Base-by-base conservation (phyloP, 1,139 yeast genomes). In the Geotrichum siamense region DNA sequence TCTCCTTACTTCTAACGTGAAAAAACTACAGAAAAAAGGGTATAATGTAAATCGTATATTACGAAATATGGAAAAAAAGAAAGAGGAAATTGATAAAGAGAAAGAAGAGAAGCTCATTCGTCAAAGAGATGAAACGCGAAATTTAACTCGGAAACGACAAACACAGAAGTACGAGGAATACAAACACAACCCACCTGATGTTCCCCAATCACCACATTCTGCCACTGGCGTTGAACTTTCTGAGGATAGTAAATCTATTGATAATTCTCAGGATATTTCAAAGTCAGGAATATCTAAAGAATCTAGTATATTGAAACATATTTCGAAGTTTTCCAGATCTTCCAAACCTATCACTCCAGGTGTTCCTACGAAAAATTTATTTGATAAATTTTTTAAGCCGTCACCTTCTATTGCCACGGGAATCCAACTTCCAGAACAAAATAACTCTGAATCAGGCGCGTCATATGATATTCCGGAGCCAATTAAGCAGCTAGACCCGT, bases 31-130 rank as follows among this genome's bases (percentile, higher is more conserved):
- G 48, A 48, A 57, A 40, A 62, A 68, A 41, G 71, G 71, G 3
- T 67, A 63, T 49, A 65, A 67, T 50, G 68, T 67, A 9, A 58
- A 58, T 22, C 49, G 68, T 16, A 51, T 67, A 21, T 48, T 63
- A 35, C 51, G 50, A 25, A 50, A 54, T 38, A 53, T 56, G 27
- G 56, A 56, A 28, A 51, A 51, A 39, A 54, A 54, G 39, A 38
- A 43, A 16, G 50, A 47, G 31, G 48, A 41, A 39, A 49, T 15
- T 17, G 48, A 48, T 36, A 55, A 45, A 8, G 20, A 16, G 15
- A 31, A 31, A 29, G 30, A 33, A 35, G 42, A 36, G 36, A 39
- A 39, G 38, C 39, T 41, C 23, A 48, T 34, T 28, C 28, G 30
- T 43, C 48, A 37, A 39, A 32, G 21, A 25, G 35, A 23, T 13